Conservation (phyloP, 495 filamentous ascomycete genomes). For the Penicillium roqueforti region DNA sequence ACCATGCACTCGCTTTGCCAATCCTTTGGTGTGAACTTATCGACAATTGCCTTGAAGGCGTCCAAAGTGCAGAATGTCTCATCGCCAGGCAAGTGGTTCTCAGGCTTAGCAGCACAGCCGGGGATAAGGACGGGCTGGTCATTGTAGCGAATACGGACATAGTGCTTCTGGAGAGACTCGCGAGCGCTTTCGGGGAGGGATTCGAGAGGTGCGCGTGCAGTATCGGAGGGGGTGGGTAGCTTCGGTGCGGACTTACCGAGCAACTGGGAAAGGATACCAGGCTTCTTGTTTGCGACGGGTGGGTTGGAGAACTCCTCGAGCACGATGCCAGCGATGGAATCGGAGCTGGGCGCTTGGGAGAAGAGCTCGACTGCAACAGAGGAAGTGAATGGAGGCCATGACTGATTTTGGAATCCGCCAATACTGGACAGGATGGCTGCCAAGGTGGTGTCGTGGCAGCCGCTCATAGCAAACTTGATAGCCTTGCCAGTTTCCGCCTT, state of each 20-base stretch:
- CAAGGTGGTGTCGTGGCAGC: conserved; percentile 93
- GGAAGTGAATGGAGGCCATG: conserved; percentile 90
- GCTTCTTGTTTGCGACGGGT: conserved; percentile 19
- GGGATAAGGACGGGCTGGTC: conserved; percentile 76
- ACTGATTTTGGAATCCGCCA: conserved; percentile 66
- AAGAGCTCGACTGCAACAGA: conserved; percentile 92
- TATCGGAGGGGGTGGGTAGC: conserved; percentile 25
- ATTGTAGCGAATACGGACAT: conserved; percentile 93
- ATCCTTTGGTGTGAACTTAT: conserved; percentile 77
- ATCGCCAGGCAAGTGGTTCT: conserved; percentile 85
- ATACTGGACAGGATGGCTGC: conserved; percentile 73
- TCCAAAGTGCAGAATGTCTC: conserved; percentile 88
- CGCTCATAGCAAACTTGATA: conserved; percentile 71
- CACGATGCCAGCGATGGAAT: conserved; percentile 12
- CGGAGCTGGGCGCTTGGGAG: conserved; percentile 33
- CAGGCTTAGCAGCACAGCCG: conserved; percentile 63
- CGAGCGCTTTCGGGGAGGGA: conserved; percentile 32
- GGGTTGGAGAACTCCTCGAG: conserved; percentile 29
- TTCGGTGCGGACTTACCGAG: conserved; percentile 20
- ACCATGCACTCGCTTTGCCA: conserved; percentile 72
- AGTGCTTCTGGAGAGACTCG: conserved; percentile 63
- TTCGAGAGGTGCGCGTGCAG: conserved; percentile 31
- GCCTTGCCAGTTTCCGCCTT: conserved; percentile 46
- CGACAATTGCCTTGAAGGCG: conserved; percentile 87
- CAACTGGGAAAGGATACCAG: conserved; percentile 31